Percentiles rank a stretch among this genome's conserved stretches.
Conservation (phyloP, 495 filamentous ascomycete species). For the Penicillium psychrofluorescens region DNA sequence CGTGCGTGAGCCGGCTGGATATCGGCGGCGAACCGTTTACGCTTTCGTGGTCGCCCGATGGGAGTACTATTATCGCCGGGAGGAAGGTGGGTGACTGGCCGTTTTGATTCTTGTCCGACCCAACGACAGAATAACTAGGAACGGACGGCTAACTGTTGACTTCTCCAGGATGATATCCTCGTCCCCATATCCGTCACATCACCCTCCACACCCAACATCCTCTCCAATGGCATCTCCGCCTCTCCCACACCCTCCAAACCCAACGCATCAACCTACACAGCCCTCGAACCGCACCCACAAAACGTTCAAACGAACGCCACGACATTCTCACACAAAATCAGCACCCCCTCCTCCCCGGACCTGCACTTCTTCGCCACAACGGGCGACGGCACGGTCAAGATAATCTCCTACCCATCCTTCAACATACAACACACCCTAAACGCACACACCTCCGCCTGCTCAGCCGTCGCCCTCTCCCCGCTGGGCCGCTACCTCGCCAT, state of each 20-base stretch:
- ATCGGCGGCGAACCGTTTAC: constrained; percentile 78
- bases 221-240: constrained; percentile 8
- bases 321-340: constrained; percentile 63
- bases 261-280: constrained; percentile 27
- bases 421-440: constrained; percentile 55
- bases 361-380: constrained; percentile 67
- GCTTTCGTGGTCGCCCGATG: constrained; percentile 84
- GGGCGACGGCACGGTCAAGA: constrained; percentile 72
- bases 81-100: constrained; percentile 56
- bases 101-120: neutral
- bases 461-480: constrained; percentile 64
- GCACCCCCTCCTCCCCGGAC: constrained; percentile 28
- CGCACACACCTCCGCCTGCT: constrained; percentile 75
- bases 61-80: constrained; percentile 72
- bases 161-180: constrained; percentile 57
- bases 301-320: constrained; percentile 72
- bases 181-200: constrained; percentile 53
- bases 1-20: constrained; percentile 69
- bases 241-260: constrained; percentile 7
- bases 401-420: constrained; percentile 60
- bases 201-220: constrained; percentile 29
- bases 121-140: no score
- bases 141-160: no score
- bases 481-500: constrained; percentile 76
- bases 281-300: constrained; percentile 60